Evolutionary conservation across 192 early-diverging fungal genomes (phyloP).

Genomic region (Podila epicladia): DNA sequence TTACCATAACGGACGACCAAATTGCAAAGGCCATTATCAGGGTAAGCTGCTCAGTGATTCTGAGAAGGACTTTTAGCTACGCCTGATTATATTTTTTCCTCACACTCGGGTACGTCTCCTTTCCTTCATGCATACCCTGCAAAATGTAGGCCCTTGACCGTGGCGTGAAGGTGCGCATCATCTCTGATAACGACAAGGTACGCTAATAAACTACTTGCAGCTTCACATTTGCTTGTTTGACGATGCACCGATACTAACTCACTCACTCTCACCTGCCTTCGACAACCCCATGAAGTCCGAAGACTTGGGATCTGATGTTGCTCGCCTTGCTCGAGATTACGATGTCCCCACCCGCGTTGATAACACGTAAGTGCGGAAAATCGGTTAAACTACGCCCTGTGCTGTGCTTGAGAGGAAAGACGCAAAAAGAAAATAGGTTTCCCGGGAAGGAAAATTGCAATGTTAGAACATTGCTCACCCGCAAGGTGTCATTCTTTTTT

Average conservation of each 20-base stretch:
- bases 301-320: slow-evolving; percentile 64
- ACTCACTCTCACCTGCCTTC: too few species aligned
- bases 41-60: not conserved
- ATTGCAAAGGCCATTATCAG: slow-evolving; percentile 69
- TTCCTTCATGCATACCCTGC: not conserved
- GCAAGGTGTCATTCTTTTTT: not conserved
- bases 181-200: slow-evolving; percentile 76
- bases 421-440: not conserved
- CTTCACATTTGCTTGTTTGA: not conserved
- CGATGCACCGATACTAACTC: not conserved
- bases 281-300: slow-evolving; percentile 43
- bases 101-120: not conserved
- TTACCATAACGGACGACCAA: slow-evolving; percentile 79
- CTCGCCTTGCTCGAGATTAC: slow-evolving; percentile 56
- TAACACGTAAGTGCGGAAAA: slow-evolving; percentile 49
- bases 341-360: slow-evolving; percentile 59
- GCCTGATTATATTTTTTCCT: not conserved
- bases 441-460: too few species aligned
- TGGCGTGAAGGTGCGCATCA: slow-evolving; percentile 67
- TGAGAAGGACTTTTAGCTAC: not conserved
- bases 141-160: slow-evolving; percentile 19
- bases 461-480: too few species aligned
- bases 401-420: slow-evolving; percentile 16
- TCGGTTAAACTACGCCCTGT: too few species aligned
- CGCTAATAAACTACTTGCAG: slow-evolving; percentile 10